Percentiles rank a stretch among this genome's conserved stretches.
Evolutionary conservation across 257 asterid species (phyloP).

Genomic region (Lithospermum erythrorhizon): DNA sequence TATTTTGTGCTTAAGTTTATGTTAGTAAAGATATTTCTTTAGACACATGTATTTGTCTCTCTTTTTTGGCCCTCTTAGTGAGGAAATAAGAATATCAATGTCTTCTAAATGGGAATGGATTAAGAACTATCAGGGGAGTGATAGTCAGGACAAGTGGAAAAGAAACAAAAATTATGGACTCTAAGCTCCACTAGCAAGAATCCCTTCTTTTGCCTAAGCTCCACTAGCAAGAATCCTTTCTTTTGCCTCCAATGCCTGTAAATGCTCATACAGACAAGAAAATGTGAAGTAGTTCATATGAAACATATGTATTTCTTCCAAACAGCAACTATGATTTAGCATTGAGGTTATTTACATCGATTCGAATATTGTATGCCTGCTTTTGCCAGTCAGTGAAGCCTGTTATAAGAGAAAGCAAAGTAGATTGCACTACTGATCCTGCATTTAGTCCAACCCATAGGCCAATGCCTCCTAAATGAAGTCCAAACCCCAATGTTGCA

Average conservation of each 20-base stretch:
- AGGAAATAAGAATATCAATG: too few relatives aligned
- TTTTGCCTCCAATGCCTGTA: neutral
- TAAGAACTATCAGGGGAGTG: too few relatives aligned
- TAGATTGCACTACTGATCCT: conserved; percentile 48
- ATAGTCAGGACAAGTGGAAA: too few relatives aligned
- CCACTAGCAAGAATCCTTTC: neutral
- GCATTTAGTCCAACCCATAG: conserved; percentile 70
- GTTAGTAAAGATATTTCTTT: too few relatives aligned
- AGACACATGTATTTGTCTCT: too few relatives aligned
- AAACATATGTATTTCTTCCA: too few relatives aligned
- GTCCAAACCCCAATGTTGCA: conserved; percentile 54
- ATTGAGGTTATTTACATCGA: too few relatives aligned
- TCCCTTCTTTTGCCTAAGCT: neutral
- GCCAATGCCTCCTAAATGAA: conserved; percentile 41
- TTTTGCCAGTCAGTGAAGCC: conserved; percentile 59
- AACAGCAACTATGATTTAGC: too few relatives aligned
- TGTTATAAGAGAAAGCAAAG: conserved; percentile 39
- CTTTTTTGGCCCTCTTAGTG: too few relatives aligned
- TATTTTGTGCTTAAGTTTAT: too few relatives aligned
- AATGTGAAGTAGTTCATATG: neutral
- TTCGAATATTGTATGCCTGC: conserved; percentile 24
- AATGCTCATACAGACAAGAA: neutral
- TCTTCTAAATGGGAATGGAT: too few relatives aligned
- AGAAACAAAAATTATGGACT: too few relatives aligned
- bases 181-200: neutral